These are phyloP conservation scores for Fallopia convolvulus DNA, from an alignment of 148 eudicot genomes.

Conservation along the genomic window DNA sequence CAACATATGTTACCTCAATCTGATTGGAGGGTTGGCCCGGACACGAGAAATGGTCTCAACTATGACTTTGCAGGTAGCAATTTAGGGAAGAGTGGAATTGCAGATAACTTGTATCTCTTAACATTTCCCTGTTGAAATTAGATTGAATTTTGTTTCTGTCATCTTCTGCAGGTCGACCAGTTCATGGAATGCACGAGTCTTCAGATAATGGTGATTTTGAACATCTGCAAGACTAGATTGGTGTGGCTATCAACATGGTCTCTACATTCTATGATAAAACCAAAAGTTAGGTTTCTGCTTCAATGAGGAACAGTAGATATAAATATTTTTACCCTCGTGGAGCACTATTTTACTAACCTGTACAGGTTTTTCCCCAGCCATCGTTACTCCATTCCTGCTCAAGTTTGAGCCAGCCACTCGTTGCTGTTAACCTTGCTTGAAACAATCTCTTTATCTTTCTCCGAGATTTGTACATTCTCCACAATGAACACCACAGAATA, in stretches of 20 bases:
- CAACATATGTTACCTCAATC: conserved; percentile 18
- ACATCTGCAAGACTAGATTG: conserved; percentile 17
- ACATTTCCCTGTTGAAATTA: neutral
- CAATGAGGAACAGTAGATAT: neutral
- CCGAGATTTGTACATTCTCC: conserved; percentile 3
- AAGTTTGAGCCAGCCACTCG: neutral
- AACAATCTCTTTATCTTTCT: neutral
- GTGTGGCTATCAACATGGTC: neutral
- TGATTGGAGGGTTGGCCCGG: conserved; percentile 26
- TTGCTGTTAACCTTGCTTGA: neutral
- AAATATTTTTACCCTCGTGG: neutral
- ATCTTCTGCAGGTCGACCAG: conserved; percentile 21
- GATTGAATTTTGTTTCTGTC: neutral
- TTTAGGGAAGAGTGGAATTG: neutral
- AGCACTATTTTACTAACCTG: neutral
- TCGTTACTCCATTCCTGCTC: neutral
- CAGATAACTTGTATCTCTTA: neutral
- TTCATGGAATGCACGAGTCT: conserved; percentile 24
- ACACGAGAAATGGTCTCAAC: conserved; percentile 11
- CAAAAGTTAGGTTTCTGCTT: conserved; percentile 5
- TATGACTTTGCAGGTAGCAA: conserved; percentile 23
- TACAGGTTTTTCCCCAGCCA: neutral
- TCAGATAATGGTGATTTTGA: conserved; percentile 31
- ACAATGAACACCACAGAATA: neutral
- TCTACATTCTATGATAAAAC: neutral